Conservation (phyloP, 495 filamentous ascomycete genomes). For the Staphylotrichum longicolle region DNA sequence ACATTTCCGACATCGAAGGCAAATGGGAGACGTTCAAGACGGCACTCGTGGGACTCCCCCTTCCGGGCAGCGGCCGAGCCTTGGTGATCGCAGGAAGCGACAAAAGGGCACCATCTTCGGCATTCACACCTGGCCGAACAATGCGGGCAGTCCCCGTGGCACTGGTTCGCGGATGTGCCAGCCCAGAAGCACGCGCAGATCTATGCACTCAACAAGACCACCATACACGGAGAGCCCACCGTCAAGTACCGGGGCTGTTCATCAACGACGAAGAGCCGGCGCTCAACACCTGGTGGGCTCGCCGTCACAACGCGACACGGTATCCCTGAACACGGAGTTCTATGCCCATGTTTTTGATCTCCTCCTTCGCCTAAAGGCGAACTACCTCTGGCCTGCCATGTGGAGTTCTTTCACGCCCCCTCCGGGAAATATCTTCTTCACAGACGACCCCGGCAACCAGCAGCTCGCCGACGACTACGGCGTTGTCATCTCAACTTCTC, state of each 20-base stretch:
- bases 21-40: slow-evolving; percentile 63
- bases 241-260: slow-evolving; percentile 67
- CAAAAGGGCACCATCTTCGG: slow-evolving; percentile 60
- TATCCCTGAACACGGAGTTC: slow-evolving; percentile 55
- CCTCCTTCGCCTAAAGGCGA: slow-evolving; percentile 57
- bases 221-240: slow-evolving; percentile 53
- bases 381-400: slow-evolving; percentile 66
- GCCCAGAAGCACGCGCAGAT: slow-evolving; percentile 47
- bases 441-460: slow-evolving; percentile 58
- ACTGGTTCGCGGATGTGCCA: slow-evolving; percentile 63
- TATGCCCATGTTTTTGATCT: slow-evolving; percentile 64
- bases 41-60: slow-evolving; percentile 48
- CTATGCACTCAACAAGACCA: slow-evolving; percentile 48
- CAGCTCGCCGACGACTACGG: slow-evolving; percentile 61
- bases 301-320: slow-evolving; percentile 22
- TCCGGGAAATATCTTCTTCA: slow-evolving; percentile 51
- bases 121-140: slow-evolving; percentile 63
- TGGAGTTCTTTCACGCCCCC: slow-evolving; percentile 49
- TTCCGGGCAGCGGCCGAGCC: slow-evolving; percentile 47
- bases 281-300: slow-evolving; percentile 37
- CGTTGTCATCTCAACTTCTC: slow-evolving; percentile 60
- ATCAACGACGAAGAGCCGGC: slow-evolving; percentile 66
- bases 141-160: slow-evolving; percentile 51
- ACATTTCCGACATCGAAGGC: slow-evolving; percentile 48
- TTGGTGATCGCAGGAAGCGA: slow-evolving; percentile 62